Evolutionary conservation across 1,139 yeast species (phyloP).

Genomic region (Candida sp.): DNA sequence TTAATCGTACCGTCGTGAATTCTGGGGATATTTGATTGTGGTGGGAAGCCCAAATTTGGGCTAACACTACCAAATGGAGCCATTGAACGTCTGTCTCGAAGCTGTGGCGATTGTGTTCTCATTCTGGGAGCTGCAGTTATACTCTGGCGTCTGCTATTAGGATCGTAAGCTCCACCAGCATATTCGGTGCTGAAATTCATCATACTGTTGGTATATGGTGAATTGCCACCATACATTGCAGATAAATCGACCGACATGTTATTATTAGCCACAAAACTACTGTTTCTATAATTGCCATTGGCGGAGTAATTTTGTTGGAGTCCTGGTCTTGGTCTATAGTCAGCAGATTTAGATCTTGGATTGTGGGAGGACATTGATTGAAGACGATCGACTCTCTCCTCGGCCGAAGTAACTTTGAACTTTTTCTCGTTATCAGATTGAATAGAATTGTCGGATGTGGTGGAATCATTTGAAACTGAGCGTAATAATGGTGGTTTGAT

Average conservation of each 20-base stretch:
- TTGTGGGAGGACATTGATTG: slow-evolving; percentile 2
- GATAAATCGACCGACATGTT: neutral
- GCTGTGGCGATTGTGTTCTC: slow-evolving; percentile 2
- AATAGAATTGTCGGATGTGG: slow-evolving; percentile 31
- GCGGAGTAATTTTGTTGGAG: neutral
- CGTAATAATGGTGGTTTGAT: neutral
- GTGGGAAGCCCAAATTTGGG: slow-evolving; percentile 2
- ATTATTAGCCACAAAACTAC: neutral
- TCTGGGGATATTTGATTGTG: slow-evolving; percentile 5
- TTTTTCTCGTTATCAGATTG: slow-evolving; percentile 36
- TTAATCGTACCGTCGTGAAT: slow-evolving; percentile 21
- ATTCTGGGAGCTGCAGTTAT: slow-evolving; percentile 16
- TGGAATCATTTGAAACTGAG: slow-evolving; percentile 23
- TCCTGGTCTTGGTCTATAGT: neutral
- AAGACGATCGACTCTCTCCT: slow-evolving; percentile 9
- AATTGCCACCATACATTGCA: slow-evolving; percentile 5
- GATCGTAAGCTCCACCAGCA: slow-evolving; percentile 6
- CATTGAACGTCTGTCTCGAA: neutral
- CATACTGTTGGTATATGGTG: slow-evolving; percentile 16
- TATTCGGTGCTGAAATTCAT: slow-evolving; percentile 19
- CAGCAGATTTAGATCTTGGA: slow-evolving; percentile 1
- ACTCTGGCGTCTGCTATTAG: slow-evolving; percentile 16
- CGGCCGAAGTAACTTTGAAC: slow-evolving; percentile 26
- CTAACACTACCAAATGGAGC: slow-evolving; percentile 4
- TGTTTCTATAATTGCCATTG: neutral